phyloP scores from a whole-genome alignment of 2,329 filamentous ascomycete genomes.

The Xylariaceae sp. region DNA sequence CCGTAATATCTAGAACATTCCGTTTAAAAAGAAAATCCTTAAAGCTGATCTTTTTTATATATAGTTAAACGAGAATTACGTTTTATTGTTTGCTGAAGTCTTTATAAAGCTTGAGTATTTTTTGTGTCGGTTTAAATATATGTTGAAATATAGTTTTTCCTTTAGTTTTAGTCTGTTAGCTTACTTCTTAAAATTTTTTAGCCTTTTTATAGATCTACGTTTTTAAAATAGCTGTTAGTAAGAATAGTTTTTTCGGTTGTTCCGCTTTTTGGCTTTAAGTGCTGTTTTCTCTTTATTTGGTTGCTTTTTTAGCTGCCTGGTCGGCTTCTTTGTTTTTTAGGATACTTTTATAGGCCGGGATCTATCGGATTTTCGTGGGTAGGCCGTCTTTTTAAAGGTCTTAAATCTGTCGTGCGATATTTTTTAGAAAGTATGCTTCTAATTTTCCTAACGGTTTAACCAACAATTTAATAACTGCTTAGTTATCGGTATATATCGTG shows the following conservation, averaged over 20 bases:
- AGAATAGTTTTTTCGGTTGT: too few relatives aligned
- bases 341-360: conserved; percentile 1
- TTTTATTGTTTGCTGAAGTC: conserved; percentile 3
- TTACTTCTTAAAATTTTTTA: too few relatives aligned
- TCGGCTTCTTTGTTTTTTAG: not conserved
- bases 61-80: conserved; percentile 4
- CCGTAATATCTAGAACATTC: too few relatives aligned
- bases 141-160: not conserved
- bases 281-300: too few relatives aligned
- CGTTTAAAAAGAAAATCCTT: conserved; percentile 10
- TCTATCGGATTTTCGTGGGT: not conserved
- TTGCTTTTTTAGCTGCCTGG: too few relatives aligned
- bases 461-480: conserved; percentile 4
- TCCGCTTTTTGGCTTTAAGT: too few relatives aligned
- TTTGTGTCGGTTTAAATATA: too few relatives aligned
- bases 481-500: not conserved
- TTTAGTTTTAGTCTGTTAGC: too few relatives aligned
- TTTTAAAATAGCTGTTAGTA: too few relatives aligned
- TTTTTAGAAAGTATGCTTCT: too few relatives aligned
- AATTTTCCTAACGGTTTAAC: not conserved
- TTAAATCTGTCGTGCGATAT: not conserved
- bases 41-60: not conserved
- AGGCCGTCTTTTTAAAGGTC: not conserved
- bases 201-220: too few relatives aligned
- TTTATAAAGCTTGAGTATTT: not conserved